Evolutionary conservation across 768 basidiomycete genomes (phyloP).

Genomic region (Suillus occidentalis): DNA sequence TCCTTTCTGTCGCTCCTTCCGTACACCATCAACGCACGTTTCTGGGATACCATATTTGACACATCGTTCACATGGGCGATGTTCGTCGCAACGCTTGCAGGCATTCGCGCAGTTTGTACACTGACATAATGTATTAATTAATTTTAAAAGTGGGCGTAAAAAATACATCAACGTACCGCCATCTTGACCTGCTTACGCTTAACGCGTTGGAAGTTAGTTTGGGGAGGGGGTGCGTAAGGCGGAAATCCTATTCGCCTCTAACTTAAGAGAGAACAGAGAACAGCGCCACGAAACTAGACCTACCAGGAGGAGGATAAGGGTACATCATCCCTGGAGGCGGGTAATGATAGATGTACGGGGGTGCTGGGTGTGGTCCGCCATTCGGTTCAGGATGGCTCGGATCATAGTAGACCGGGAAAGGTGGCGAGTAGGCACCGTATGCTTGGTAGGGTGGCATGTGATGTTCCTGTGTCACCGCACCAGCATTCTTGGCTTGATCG

Average conservation of each 20-base stretch:
- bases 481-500: slow-evolving; percentile 35
- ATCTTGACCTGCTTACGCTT: slow-evolving; percentile 62
- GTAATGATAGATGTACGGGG: slow-evolving; percentile 39
- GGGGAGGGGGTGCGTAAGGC: slow-evolving; percentile 22
- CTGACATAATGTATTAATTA: slow-evolving; percentile 25
- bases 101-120: slow-evolving; percentile 59
- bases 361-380: slow-evolving; percentile 22
- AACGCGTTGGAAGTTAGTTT: slow-evolving; percentile 26
- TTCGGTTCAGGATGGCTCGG: slow-evolving; percentile 33
- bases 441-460: slow-evolving; percentile 30
- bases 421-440: slow-evolving; percentile 31
- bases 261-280: slow-evolving; percentile 10
- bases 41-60: slow-evolving; percentile 60
- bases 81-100: slow-evolving; percentile 58
- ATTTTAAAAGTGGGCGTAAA: slow-evolving; percentile 4
- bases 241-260: slow-evolving; percentile 27
- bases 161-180: slow-evolving; percentile 41
- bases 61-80: slow-evolving; percentile 63
- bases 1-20: slow-evolving; percentile 66
- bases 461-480: slow-evolving; percentile 36
- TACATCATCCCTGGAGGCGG: slow-evolving; percentile 45
- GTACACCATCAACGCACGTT: slow-evolving; percentile 56
- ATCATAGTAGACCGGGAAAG: slow-evolving; percentile 35
- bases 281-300: slow-evolving; percentile 9
- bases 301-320: slow-evolving; percentile 41